Percentiles rank a stretch among this genome's conserved stretches.
Conservation (phyloP, 2,329 filamentous ascomycete species). For the Hypoxylon sp. region DNA sequence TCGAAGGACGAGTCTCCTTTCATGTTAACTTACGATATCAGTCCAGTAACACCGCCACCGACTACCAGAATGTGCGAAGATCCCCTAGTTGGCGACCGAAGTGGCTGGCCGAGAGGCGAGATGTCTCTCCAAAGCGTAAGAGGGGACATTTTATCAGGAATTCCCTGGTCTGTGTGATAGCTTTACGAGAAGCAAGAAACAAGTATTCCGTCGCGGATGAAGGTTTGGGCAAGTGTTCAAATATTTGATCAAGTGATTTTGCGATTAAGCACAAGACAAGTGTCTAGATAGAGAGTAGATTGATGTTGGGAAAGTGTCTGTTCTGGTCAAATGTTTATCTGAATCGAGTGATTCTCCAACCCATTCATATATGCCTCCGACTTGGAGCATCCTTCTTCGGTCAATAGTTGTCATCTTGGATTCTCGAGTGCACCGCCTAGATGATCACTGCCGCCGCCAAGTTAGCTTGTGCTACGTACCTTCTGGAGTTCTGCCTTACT, state of each 20-base stretch:
- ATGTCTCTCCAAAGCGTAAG: constrained; percentile 51
- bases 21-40: constrained; percentile 46
- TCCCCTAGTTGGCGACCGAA: constrained; percentile 44
- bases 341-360: not conserved
- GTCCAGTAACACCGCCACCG: constrained; percentile 50
- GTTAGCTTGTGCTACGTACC: not conserved
- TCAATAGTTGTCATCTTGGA: constrained; percentile 1
- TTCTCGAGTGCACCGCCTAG: not conserved
- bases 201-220: constrained; percentile 14
- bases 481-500: not conserved
- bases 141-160: constrained; percentile 43
- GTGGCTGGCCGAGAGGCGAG: constrained; percentile 46
- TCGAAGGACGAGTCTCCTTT: not conserved
- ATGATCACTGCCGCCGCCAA: not conserved
- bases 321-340: not conserved
- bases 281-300: constrained; percentile 12
- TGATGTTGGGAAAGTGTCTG: not conserved
- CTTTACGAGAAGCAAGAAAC: constrained; percentile 8
- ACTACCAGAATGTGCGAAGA: constrained; percentile 50
- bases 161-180: constrained; percentile 2
- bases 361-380: not conserved
- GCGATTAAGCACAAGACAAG: not conserved
- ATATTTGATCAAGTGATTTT: not conserved
- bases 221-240: not conserved
- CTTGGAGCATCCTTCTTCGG: not conserved